These are phyloP conservation scores for Eutreptiella sp. DNA, from an alignment of 208 protist genomes.

Conservation along the genomic window DNA sequence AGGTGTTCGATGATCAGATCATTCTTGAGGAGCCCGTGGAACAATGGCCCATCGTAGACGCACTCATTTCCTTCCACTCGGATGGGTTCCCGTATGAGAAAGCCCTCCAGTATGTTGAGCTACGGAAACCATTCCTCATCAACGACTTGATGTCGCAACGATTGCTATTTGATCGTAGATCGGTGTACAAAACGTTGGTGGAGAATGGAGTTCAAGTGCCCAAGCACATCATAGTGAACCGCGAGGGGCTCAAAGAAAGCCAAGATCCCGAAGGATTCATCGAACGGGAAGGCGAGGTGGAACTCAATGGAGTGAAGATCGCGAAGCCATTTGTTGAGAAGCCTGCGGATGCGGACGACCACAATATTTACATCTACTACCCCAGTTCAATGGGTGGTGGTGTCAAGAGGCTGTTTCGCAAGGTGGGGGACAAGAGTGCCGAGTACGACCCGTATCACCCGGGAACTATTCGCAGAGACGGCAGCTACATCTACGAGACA, in stretches of 20 bases:
- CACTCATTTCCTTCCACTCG: conserved; percentile 56
- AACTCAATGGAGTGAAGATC: conserved; percentile 47
- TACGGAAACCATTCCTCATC: conserved; percentile 45
- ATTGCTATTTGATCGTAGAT: conserved; percentile 41
- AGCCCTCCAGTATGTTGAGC: conserved; percentile 41
- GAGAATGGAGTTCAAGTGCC: conserved; percentile 43
- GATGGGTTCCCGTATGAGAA: conserved; percentile 62
- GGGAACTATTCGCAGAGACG: conserved; percentile 41
- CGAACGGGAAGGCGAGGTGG: conserved; percentile 40
- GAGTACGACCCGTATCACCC: conserved; percentile 35
- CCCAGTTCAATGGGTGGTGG: conserved; percentile 49
- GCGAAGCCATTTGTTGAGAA: conserved; percentile 82
- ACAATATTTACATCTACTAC: conserved; percentile 77
- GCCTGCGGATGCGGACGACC: conserved; percentile 64
- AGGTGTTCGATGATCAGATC: conserved; percentile 40
- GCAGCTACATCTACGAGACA: conserved; percentile 72
- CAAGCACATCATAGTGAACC: conserved; percentile 30
- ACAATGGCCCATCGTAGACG: conserved; percentile 54
- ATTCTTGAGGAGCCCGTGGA: conserved; percentile 44
- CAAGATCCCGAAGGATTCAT: conserved; percentile 16
- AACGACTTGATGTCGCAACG: conserved; percentile 51
- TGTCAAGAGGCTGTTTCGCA: conserved; percentile 59
- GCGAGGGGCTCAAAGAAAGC: conserved; percentile 25
- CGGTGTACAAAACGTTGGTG: conserved; percentile 47
- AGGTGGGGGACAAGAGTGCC: conserved; percentile 52